Conservation (phyloP, 208 protist genomes). For the Wallacemonas rigidus region DNA sequence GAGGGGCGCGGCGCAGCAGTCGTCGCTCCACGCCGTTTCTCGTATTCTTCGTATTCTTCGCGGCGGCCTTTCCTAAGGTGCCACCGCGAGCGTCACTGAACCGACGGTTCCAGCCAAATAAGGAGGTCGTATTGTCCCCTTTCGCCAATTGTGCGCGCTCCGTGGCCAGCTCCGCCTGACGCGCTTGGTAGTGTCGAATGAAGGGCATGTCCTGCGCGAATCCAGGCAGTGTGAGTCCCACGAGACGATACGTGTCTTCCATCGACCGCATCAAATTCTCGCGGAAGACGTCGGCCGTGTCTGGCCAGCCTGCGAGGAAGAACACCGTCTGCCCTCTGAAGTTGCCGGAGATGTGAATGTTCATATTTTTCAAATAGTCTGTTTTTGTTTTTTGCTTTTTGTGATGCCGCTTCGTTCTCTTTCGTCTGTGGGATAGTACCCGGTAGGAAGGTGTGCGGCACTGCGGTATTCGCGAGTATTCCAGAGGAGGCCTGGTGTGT, state of each 20-base stretch:
- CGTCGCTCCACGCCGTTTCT: background rate
- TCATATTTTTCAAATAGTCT: slow-evolving; percentile 40
- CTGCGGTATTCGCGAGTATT: no score
- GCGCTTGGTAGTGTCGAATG: slow-evolving; percentile 19
- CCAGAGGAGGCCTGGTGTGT: no score
- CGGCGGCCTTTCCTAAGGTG: background rate
- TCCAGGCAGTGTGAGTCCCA: slow-evolving; percentile 70
- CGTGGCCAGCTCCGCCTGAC: background rate
- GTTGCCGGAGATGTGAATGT: slow-evolving; percentile 81
- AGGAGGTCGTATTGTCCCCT: background rate
- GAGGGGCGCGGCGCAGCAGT: background rate
- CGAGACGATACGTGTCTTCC: slow-evolving; percentile 55
- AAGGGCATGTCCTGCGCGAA: slow-evolving; percentile 54
- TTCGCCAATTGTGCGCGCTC: slow-evolving; percentile 19
- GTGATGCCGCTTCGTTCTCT: no score
- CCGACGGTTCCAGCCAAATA: no score
- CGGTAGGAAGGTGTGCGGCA: no score
- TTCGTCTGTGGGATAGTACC: no score
- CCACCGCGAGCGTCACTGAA: no score
- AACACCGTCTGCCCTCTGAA: slow-evolving; percentile 61
- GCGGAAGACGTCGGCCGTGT: slow-evolving; percentile 77
- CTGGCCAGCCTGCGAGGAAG: slow-evolving; percentile 75
- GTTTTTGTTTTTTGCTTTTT: background rate
- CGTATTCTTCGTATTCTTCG: background rate
- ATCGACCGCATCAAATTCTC: slow-evolving; percentile 64